Evolutionary conservation across 176 grass and related monocot species (phyloP), one percentile per base, ranked within the genome.

Genomic region (Triticum timopheevii): DNA sequence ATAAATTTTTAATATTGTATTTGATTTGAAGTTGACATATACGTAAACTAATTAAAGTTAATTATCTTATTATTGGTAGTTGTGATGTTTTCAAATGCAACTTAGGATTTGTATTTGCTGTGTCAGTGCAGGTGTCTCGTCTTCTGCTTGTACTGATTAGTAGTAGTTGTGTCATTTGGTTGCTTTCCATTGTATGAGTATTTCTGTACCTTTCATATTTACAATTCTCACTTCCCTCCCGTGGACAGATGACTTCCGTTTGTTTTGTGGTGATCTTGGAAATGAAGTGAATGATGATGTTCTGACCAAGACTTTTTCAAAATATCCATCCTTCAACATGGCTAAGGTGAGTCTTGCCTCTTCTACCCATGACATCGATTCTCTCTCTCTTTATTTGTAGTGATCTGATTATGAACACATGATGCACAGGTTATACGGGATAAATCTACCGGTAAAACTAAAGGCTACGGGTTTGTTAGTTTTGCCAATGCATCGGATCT

Each of bases 251-350:
- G 96, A 98, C 84, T 98, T 98, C n/a, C 90, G 90, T 69, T 83
- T 95, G 65, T 98, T 98, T 73, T 98, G 96, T 52, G 93, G 95
- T 31, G 81, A 98, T 90, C 91, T 95, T 82, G 95, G 95, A 40
- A 98, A 98, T 91, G 91, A 98, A 87, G 93, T 98, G 68, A 92
- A 98, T 76, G 89, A 95, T 88, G 91, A 93, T 64, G 10, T 92
- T 84, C 93, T 95, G 65, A 76, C 93, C 13, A 98, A 91, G 76
- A 62, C 87, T 20, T 95, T 98, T 82, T 89, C 95, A 78, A 92
- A 77, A 70, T 98, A 90, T 77, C 81, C 91, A 31, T 95, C 96
- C 20, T 98, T 95, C 54, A 93, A 89, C 78, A 95, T 82, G 95
- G 93, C 95, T 61, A 98, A 86, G 87, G 93, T 98, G 80, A 95